These are phyloP conservation scores for Mallotus repandus DNA, from an alignment of 441 rosid genomes.

Conservation along the genomic window DNA sequence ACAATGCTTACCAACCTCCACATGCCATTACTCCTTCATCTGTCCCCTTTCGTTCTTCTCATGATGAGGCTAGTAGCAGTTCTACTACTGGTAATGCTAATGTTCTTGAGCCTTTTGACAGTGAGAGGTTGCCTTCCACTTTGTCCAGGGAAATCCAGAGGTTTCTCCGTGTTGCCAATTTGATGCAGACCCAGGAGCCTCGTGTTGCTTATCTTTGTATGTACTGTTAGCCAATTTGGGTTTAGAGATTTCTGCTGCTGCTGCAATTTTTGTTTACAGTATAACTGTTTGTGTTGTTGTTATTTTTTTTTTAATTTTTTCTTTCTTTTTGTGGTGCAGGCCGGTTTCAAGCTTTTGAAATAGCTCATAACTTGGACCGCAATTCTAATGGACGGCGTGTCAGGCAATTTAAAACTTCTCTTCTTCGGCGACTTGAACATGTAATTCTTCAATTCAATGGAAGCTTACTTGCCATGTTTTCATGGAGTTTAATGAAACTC, in stretches of 20 bases:
- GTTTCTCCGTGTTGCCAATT: slow-evolving; percentile 90
- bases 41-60: background rate
- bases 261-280: no score
- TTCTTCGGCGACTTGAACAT: slow-evolving; percentile 83
- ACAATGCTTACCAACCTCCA: slow-evolving; percentile 15
- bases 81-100: background rate
- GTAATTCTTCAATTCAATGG: slow-evolving; percentile 25
- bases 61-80: background rate
- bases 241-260: background rate
- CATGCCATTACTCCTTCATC: slow-evolving; percentile 35
- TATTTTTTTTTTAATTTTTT: no score
- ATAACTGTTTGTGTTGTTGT: no score
- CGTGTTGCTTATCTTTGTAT: slow-evolving; percentile 85
- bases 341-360: slow-evolving; percentile 81
- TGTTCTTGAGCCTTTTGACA: slow-evolving; percentile 67
- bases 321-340: slow-evolving; percentile 40
- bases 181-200: slow-evolving; percentile 64
- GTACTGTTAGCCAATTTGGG: slow-evolving; percentile 5
- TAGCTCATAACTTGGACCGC: slow-evolving; percentile 75
- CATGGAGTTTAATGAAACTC: no score
- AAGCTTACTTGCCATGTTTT: no score
- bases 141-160: slow-evolving; percentile 69
- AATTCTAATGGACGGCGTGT: slow-evolving; percentile 83
- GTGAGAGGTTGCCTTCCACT: slow-evolving; percentile 84
- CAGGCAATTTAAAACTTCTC: slow-evolving; percentile 90